phyloP scores from a whole-genome alignment of 768 basidiomycete genomes.

The Chalciporus sphaerocephalus region DNA sequence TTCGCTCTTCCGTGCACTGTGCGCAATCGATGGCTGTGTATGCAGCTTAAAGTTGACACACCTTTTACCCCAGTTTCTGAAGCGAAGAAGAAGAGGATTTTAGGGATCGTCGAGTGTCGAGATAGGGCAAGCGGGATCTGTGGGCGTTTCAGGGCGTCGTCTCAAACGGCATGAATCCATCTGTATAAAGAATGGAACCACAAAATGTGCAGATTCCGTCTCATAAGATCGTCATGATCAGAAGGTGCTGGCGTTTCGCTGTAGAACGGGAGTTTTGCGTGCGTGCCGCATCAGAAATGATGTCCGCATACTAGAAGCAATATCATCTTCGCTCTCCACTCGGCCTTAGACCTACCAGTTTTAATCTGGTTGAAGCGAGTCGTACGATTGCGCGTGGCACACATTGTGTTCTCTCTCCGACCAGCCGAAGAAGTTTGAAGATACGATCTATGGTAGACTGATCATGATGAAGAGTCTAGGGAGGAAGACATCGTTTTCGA shows the following conservation, averaged over 20 bases:
- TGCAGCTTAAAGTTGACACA: conserved; percentile 80
- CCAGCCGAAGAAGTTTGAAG: background rate
- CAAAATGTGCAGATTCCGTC: conserved; percentile 1
- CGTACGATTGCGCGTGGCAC: background rate
- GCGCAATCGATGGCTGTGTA: conserved; percentile 88
- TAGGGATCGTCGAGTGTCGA: conserved; percentile 86
- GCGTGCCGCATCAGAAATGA: background rate
- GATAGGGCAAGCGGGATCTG: conserved; percentile 65
- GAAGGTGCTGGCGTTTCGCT: conserved; percentile 1
- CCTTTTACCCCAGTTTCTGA: conserved; percentile 79
- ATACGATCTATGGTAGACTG: background rate
- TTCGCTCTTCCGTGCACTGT: conserved; percentile 90
- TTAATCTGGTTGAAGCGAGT: background rate
- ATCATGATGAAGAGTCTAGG: too few relatives aligned
- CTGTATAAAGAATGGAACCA: conserved; percentile 35
- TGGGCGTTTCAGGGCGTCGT: conserved; percentile 54
- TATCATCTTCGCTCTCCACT: background rate
- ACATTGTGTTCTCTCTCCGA: background rate
- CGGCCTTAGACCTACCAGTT: background rate
- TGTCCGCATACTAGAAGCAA: background rate
- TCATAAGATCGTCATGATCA: conserved; percentile 4
- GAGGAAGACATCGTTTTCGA: background rate
- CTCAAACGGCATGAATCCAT: conserved; percentile 63
- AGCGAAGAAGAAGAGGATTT: conserved; percentile 68
- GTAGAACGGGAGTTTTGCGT: conserved; percentile 2